phyloP scores from a whole-genome alignment of 352 stramenopile species.

The Phytophthora chlamydospora region DNA sequence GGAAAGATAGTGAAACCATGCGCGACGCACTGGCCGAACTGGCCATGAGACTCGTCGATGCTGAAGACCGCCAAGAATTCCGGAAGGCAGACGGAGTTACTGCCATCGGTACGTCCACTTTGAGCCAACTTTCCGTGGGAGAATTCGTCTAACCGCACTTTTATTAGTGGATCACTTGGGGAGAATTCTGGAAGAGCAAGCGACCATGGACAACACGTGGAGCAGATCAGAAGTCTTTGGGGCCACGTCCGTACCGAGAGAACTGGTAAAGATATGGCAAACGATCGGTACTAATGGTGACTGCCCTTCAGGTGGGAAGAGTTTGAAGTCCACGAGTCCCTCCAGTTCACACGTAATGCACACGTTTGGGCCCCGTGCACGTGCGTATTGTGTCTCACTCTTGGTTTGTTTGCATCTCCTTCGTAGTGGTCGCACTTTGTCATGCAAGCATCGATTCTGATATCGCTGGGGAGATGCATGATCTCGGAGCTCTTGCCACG shows the following conservation, averaged over 20 bases:
- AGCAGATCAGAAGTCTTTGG: conserved; percentile 43
- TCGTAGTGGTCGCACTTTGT: conserved; percentile 56
- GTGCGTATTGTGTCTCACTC: not conserved
- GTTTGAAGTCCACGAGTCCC: conserved; percentile 58
- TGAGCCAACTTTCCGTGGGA: not conserved
- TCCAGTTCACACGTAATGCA: conserved; percentile 54
- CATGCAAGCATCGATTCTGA: conserved; percentile 62
- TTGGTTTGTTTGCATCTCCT: not conserved
- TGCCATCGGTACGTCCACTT: conserved; percentile 41
- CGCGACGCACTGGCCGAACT: conserved; percentile 58
- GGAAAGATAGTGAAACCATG: conserved; percentile 32
- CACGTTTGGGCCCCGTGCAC: not conserved
- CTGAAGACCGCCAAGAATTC: conserved; percentile 62
- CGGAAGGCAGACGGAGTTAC: conserved; percentile 59
- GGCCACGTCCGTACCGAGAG: conserved; percentile 20
- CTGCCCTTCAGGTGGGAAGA: conserved; percentile 42
- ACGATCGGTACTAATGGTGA: not conserved
- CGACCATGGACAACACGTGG: conserved; percentile 47
- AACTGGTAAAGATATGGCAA: not conserved
- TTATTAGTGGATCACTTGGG: conserved; percentile 63
- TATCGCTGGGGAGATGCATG: conserved; percentile 52
- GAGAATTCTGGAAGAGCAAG: conserved; percentile 63
- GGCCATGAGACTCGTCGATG: conserved; percentile 59
- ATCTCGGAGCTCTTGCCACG: conserved; percentile 32
- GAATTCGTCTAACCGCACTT: not conserved